phyloP scores from a whole-genome alignment of 805 yeast genomes.

The Wickerhamomyces bovis region DNA sequence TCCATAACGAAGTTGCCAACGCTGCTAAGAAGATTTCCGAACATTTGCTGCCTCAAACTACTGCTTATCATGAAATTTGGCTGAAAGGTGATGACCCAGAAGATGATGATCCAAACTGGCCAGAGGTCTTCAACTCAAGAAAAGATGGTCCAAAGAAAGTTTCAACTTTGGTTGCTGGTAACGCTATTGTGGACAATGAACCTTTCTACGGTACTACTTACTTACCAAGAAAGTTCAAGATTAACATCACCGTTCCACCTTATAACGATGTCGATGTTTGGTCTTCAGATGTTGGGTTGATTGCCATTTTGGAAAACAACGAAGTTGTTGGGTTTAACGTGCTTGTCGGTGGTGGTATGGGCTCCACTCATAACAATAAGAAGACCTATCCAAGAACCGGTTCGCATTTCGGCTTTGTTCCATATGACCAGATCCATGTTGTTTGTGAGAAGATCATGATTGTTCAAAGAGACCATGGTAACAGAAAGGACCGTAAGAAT shows the following conservation, averaged over 20 bases:
- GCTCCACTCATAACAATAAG: slow-evolving; percentile 92
- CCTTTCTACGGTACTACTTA: slow-evolving; percentile 85
- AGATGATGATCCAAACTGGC: slow-evolving; percentile 59
- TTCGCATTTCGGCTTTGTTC: slow-evolving; percentile 72
- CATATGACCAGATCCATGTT: slow-evolving; percentile 58
- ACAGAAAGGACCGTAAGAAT: slow-evolving; percentile 92
- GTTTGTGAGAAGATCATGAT: slow-evolving; percentile 91
- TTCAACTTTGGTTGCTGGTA: slow-evolving; percentile 81
- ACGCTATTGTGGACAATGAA: slow-evolving; percentile 74
- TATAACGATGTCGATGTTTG: slow-evolving; percentile 94
- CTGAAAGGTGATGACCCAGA: slow-evolving; percentile 74
- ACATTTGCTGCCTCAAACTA: slow-evolving; percentile 80
- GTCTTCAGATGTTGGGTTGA: slow-evolving; percentile 90
- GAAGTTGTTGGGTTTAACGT: slow-evolving; percentile 76
- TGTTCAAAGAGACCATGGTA: slow-evolving; percentile 93
- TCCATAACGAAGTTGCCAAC: slow-evolving; percentile 69
- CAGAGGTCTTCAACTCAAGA: slow-evolving; percentile 57
- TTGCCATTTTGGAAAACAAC: slow-evolving; percentile 70
- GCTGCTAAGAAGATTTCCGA: slow-evolving; percentile 67
- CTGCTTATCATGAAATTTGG: slow-evolving; percentile 98
- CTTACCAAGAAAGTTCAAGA: slow-evolving; percentile 92
- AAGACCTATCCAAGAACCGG: slow-evolving; percentile 97
- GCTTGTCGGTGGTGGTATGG: slow-evolving; percentile 98
- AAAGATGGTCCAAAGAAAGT: slow-evolving; percentile 73
- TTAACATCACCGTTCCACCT: slow-evolving; percentile 93